Percentiles rank a stretch among this genome's conserved stretches.
Evolutionary conservation across 2,329 filamentous ascomycete genomes (phyloP).

Genomic region (Xylaria sp.): DNA sequence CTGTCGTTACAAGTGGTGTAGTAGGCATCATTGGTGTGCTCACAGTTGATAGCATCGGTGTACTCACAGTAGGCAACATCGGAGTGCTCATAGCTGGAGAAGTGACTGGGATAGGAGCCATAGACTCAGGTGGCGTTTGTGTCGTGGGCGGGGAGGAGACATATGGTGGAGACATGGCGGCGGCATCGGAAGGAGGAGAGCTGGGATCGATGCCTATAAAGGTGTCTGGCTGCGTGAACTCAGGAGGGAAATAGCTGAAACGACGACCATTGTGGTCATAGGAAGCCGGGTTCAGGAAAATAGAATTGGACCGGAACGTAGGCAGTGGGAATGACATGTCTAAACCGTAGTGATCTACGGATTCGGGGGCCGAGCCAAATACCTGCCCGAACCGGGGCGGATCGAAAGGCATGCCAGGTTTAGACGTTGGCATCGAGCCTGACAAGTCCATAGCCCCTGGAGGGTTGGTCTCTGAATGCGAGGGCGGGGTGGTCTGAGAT

Average conservation of each 20-base stretch:
- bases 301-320: conserved; percentile 61
- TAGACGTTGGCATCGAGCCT: conserved; percentile 32
- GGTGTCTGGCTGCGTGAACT: conserved; percentile 37
- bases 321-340: conserved; percentile 42
- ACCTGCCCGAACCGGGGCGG: conserved; percentile 55
- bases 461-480: conserved; percentile 46
- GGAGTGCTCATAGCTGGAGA: conserved; percentile 28
- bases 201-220: conserved; percentile 30
- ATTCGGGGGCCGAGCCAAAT: conserved; percentile 51
- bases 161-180: conserved; percentile 29
- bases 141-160: conserved; percentile 27
- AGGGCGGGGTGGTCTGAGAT: conserved; percentile 41
- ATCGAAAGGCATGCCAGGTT: conserved; percentile 37
- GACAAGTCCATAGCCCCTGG: conserved; percentile 40
- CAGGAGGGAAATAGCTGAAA: conserved; percentile 61
- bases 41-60: conserved; percentile 17
- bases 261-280: conserved; percentile 51
- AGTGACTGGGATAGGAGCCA: conserved; percentile 22
- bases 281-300: conserved; percentile 55
- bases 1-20: conserved; percentile 23
- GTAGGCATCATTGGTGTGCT: conserved; percentile 26
- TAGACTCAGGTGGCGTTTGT: conserved; percentile 29
- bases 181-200: conserved; percentile 29
- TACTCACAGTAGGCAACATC: conserved; percentile 18
- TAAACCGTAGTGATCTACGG: conserved; percentile 44